phyloP scores from a whole-genome alignment of 139 green algal genomes.

The Tetradesmus obliquus region DNA sequence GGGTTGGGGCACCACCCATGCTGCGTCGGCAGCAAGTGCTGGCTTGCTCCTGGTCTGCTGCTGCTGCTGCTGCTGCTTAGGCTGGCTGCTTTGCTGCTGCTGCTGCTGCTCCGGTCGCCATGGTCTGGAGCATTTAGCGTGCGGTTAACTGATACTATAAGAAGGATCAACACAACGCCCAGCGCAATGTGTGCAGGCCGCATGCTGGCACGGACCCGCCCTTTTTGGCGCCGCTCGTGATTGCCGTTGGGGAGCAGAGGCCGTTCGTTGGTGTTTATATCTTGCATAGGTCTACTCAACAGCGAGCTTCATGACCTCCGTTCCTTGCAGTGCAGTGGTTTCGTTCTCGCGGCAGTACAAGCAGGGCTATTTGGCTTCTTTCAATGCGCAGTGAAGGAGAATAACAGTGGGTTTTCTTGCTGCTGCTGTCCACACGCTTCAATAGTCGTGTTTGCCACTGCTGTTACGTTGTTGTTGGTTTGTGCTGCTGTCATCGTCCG shows the following conservation, averaged over 20 bases:
- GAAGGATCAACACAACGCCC: background rate
- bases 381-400: no score
- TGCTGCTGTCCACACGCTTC: background rate
- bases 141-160: background rate
- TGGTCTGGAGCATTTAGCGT: background rate
- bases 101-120: background rate
- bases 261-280: background rate
- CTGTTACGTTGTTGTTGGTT: background rate
- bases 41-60: background rate
- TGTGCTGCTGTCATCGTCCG: background rate
- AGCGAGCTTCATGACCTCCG: background rate
- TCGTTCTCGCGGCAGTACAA: background rate
- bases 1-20: constrained; percentile 15
- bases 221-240: background rate
- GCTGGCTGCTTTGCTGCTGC: background rate
- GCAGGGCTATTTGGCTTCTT: background rate
- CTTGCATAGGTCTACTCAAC: background rate
- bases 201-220: background rate
- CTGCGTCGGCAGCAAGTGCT: constrained; percentile 7
- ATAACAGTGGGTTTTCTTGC: no score
- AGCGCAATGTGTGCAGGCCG: background rate
- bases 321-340: background rate
- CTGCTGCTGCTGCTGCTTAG: no score
- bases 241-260: background rate
- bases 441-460: background rate